These are phyloP conservation scores for Sclerotinia minor DNA, from an alignment of 2,329 filamentous ascomycete species.

Conservation along the genomic window DNA sequence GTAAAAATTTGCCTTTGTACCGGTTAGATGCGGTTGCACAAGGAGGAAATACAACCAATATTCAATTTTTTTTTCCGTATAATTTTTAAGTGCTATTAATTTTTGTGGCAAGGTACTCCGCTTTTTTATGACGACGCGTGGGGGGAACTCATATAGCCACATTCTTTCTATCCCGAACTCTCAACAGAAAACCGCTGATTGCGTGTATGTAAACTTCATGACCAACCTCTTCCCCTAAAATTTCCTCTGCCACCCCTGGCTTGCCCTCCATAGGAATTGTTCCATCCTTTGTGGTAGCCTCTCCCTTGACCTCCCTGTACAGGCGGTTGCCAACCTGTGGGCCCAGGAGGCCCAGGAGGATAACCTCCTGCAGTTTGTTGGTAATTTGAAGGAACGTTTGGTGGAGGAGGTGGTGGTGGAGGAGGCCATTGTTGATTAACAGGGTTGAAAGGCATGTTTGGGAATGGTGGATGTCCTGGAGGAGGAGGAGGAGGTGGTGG, in stretches of 20 bases:
- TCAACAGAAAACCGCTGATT: background rate
- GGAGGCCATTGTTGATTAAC: conserved; percentile 25
- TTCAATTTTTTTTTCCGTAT: background rate
- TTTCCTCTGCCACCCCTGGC: conserved; percentile 37
- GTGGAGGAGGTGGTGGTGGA: conserved; percentile 25
- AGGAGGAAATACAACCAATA: background rate
- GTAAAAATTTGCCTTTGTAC: conserved; percentile 12
- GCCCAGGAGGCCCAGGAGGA: conserved; percentile 32
- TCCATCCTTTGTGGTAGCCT: conserved; percentile 36
- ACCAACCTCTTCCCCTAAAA: conserved; percentile 37
- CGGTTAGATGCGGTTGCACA: conserved; percentile 25
- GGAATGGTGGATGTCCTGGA: conserved; percentile 32
- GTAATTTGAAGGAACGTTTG: conserved; percentile 23
- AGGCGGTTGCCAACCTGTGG: conserved; percentile 35
- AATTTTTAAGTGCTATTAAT: conserved; percentile 26
- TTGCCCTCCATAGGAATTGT: conserved; percentile 28
- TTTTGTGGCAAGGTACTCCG: conserved; percentile 23
- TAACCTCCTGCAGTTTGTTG: conserved; percentile 30
- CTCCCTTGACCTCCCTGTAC: conserved; percentile 29
- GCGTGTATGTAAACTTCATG: conserved; percentile 19
- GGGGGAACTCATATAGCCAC: conserved; percentile 18
- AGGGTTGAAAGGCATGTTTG: conserved; percentile 27
- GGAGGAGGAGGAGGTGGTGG: too few species aligned
- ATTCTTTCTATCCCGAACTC: background rate
- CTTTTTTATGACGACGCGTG: conserved; percentile 24